Conservation (phyloP, 2,329 filamentous ascomycete species). For the Colletotrichum horii region DNA sequence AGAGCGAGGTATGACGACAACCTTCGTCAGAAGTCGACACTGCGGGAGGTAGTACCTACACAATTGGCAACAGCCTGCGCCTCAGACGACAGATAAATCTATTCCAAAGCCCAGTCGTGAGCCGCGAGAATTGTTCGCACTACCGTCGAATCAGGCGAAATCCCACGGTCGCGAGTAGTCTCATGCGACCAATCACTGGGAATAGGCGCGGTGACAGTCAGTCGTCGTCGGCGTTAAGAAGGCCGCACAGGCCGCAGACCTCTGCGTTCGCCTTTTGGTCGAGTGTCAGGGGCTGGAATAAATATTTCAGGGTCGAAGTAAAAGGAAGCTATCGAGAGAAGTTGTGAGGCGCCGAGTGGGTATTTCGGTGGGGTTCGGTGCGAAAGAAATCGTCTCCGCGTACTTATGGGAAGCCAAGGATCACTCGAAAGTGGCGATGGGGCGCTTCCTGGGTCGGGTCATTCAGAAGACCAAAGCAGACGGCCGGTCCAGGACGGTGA, state of each 20-base stretch:
- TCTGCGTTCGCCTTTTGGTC: background rate
- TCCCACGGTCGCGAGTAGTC: background rate
- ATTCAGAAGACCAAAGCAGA: background rate
- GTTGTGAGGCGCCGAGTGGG: background rate
- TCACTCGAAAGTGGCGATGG: background rate
- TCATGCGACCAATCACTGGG: no score
- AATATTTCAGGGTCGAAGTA: background rate
- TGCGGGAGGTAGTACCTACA: conserved; percentile 2
- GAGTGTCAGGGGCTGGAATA: background rate
- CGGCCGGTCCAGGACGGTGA: background rate
- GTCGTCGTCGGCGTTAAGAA: background rate
- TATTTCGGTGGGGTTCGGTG: background rate
- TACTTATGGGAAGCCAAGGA: background rate
- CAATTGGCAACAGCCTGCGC: background rate
- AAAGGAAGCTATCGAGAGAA: background rate
- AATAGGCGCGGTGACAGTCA: background rate
- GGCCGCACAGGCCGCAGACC: background rate
- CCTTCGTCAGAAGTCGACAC: background rate
- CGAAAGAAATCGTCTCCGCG: background rate
- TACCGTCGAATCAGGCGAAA: background rate
- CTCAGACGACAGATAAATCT: background rate
- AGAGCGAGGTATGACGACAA: conserved; percentile 15
- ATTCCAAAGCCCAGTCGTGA: background rate
- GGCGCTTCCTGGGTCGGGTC: background rate
- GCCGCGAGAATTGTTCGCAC: background rate